Base-by-base conservation (phyloP, 2,329 filamentous ascomycete species). In the Triangularia verruculosa region DNA sequence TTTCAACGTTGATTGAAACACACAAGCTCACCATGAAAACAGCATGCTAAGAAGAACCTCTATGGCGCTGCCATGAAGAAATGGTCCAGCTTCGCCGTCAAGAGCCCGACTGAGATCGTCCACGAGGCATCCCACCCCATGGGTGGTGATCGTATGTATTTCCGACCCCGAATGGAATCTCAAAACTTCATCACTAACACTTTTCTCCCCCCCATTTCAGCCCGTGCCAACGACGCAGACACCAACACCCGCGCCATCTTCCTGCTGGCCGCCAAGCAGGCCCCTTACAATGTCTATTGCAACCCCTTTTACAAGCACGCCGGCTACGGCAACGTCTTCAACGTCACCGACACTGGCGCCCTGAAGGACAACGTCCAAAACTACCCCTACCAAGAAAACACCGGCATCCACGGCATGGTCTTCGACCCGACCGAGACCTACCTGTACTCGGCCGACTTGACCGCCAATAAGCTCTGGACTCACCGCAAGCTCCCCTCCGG, bases 31-130 rank as follows among this genome's bases (percentile, higher is more conserved):
- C 64, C 68, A 67, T 59, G 25, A 52, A 13, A 9, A 60, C 73
- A 94, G 89, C 91, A 96, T 77, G 80, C 84, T 66, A 90, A 89
- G 73, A 94, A 92, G 77, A 89, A 90, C 74, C 89, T 96, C 65
- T 96, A 96, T 76, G 92, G 92, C 71, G 89, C 92, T 3, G 91
- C 91, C 65, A 95, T 95, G 91, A 96, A 96, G 82, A 94, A 93
- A 75, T 96, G 92, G 91, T 89, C 89, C 57, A 93, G 89, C 74
- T 94, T 91, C 76, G 81, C 87, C 54, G 89, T 96, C 71, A 85
- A 88, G 71, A 89, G 85, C 69, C 90, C 92, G 2, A 88, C 86
- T 1, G 86, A 92, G 57, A 95, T 96, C 68, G 78, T 86, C 55
- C 92, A 95, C 70, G 84, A 89, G 74, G 82, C 82, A 53, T 92